Evolutionary conservation across 176 grass and related monocot genomes (phyloP).

Genomic region (Coix lacrymajobi): DNA sequence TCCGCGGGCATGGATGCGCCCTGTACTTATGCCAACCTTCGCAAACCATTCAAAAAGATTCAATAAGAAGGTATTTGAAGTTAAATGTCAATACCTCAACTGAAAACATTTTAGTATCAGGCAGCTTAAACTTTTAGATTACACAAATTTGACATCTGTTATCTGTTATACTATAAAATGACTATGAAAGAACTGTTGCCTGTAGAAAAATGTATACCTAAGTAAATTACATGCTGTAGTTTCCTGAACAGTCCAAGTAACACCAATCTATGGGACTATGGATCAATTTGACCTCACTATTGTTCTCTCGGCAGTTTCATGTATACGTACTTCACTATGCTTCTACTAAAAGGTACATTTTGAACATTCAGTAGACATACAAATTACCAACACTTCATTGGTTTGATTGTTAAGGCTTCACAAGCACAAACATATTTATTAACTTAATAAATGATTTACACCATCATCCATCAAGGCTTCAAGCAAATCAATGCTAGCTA

Average conservation of each 20-base stretch:
- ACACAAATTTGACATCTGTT: not conserved
- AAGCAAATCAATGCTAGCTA: not conserved
- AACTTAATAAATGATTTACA: not conserved
- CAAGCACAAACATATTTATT: not conserved
- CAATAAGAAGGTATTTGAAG: not conserved
- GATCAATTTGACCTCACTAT: not conserved
- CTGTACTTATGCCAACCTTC: slow-evolving; percentile 99
- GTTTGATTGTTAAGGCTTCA: not conserved
- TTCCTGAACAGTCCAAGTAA: not conserved
- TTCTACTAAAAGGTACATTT: not conserved
- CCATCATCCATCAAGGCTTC: not conserved
- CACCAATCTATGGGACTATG: not conserved
- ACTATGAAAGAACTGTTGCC: not conserved
- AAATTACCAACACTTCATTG: not conserved
- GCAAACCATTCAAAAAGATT: slow-evolving; percentile 29
- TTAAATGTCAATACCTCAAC: not conserved
- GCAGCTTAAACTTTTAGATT: not conserved
- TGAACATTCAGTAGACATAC: not conserved
- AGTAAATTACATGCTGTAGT: not conserved
- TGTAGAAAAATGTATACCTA: not conserved
- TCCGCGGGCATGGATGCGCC: slow-evolving; percentile 96
- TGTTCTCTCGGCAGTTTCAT: not conserved
- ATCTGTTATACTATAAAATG: not conserved
- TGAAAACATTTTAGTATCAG: not conserved
- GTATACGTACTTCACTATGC: not conserved